Evolutionary conservation across 164 flowering plant genomes (phyloP), one percentile per base, ranked within the genome.

Genomic region (Paratinospora sagittata): DNA sequence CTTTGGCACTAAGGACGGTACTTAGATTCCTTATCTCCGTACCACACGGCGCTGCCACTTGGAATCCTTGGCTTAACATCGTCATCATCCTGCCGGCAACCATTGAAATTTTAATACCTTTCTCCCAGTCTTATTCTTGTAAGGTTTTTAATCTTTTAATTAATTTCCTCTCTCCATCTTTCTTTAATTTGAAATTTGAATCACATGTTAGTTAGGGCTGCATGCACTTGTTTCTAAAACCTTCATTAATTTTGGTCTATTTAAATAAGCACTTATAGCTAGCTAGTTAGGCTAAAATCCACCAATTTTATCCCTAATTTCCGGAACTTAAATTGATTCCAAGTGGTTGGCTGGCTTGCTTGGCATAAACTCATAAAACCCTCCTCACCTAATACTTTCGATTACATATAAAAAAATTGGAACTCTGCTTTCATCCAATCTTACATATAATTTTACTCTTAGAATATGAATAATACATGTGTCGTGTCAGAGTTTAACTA

Each of bases 11-110:
- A 16, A 52, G 58, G 58, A 52, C 58, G 2, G 58, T 52, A 52
- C 58, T 49, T 52, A 52, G 58, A 52, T 52, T 16, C 58, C 58
- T n/a, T 52, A 52, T 16, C 2, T 16, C 58, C 58, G 58, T 52
- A 52, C 58, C 58, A 52, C 58, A 52, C 58, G 58, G 58, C 58
- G 6, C n/a, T 52, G 58, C n/a, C 58, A 52, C 58, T 52, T 16
- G 58, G 43, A 39, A 17, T 16, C 3, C 0, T 52, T 19, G 19
- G 3, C 58, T 19, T 52, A 52, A 52, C 6, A n/a, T n/a, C n/a
- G 16, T 16, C 21, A 16, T 52, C 58, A 16, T 52, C 58, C 16
- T 39, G 43, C 10, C 43, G 43, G 43, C 43, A 39, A 39, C 43
- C 43, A 9, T 43, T 43, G 9, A 43, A 11, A 43, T 43, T 11